Evolutionary conservation across 139 green algal genomes (phyloP).

Genomic region (Picochlorum sp.): DNA sequence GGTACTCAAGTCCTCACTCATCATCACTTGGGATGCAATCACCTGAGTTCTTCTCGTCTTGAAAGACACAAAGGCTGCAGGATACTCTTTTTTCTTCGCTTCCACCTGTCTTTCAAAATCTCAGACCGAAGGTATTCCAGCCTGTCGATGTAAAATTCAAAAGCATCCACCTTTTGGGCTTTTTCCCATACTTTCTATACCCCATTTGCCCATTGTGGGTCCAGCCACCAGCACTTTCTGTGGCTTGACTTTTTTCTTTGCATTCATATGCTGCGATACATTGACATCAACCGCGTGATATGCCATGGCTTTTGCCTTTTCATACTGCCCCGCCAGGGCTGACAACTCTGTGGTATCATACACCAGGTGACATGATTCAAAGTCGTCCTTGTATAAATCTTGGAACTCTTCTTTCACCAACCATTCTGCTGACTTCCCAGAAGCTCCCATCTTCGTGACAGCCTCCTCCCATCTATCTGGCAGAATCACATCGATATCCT

Average conservation of each 20-base stretch:
- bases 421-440: neutral
- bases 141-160: conserved; percentile 16
- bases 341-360: neutral
- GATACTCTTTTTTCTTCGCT: conserved; percentile 4
- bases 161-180: conserved; percentile 28
- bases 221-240: neutral
- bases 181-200: conserved; percentile 21
- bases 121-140: neutral
- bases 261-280: neutral
- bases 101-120: neutral
- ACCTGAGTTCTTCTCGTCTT: conserved; percentile 28
- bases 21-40: conserved; percentile 31
- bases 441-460: neutral
- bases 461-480: conserved; percentile 14
- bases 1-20: conserved; percentile 30
- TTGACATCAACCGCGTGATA: neutral
- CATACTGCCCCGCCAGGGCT: neutral
- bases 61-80: conserved; percentile 58
- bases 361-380: neutral
- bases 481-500: neutral
- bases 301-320: neutral
- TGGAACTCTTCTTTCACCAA: neutral
- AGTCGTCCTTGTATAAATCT: conserved; percentile 1
- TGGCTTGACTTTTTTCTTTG: neutral
- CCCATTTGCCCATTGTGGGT: conserved; percentile 3